A percentile compares a stretch with the other conserved stretches of the same genome.
Conservation (phyloP, 345 rosid genomes). For the Rhizophora mangle region DNA sequence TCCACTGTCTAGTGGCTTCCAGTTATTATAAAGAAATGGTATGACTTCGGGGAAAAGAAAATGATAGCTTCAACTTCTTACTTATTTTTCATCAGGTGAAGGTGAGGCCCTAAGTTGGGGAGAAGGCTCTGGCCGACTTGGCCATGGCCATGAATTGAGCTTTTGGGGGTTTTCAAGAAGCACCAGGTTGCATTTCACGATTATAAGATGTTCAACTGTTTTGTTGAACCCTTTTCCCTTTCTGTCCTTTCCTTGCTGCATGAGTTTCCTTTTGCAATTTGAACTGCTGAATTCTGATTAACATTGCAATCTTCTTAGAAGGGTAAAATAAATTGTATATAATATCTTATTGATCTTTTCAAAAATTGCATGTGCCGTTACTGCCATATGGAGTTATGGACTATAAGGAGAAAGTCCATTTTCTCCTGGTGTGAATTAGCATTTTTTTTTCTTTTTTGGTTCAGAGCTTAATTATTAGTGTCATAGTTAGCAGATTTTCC, state of each 20-base stretch:
- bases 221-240: background rate
- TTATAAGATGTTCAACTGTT: constrained; percentile 7
- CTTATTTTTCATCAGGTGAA: constrained; percentile 42
- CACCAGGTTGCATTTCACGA: constrained; percentile 47
- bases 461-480: no score
- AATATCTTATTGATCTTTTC: background rate
- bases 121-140: constrained; percentile 85
- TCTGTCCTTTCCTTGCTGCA: background rate
- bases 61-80: background rate
- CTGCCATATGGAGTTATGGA: no score
- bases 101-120: constrained; percentile 95
- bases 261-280: constrained; percentile 4
- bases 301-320: background rate
- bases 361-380: no score
- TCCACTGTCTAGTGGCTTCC: background rate
- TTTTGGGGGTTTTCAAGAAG: constrained; percentile 60
- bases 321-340: background rate
- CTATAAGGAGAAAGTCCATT: no score
- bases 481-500: no score
- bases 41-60: background rate
- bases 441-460: no score
- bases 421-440: no score
- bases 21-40: background rate
- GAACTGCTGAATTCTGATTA: background rate
- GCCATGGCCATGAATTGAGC: constrained; percentile 77